Evolutionary conservation across 306 rosid species (phyloP).

Genomic region (Vigna unguiculata): DNA sequence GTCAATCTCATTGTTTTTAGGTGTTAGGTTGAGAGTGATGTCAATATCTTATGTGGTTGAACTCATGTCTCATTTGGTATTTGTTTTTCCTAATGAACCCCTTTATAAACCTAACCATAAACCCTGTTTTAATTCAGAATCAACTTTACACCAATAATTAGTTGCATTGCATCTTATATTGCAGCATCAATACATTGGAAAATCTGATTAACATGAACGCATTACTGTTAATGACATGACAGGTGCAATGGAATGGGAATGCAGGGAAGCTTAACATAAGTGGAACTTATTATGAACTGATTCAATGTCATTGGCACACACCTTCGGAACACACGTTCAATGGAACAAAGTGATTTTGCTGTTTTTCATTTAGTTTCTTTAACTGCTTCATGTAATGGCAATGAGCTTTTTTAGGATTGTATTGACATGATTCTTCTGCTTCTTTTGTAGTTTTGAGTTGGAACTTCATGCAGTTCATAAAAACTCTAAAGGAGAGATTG

Average conservation of each 20-base stretch:
- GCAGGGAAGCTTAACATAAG: constrained; percentile 66
- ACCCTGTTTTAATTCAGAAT: no score
- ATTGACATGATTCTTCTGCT: not conserved
- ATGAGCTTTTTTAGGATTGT: not conserved
- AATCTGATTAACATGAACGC: not conserved
- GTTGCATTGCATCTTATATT: not conserved
- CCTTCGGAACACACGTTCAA: constrained; percentile 83
- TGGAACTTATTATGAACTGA: constrained; percentile 60
- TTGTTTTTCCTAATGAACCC: no score
- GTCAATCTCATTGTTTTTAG: no score
- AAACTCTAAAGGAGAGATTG: constrained; percentile 48
- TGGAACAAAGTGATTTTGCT: constrained; percentile 58
- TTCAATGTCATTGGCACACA: constrained; percentile 86
- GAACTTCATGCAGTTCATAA: constrained; percentile 73
- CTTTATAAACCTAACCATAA: no score
- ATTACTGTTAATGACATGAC: constrained; percentile 15
- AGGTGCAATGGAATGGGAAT: constrained; percentile 73
- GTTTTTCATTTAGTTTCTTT: not conserved
- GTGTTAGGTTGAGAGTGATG: no score
- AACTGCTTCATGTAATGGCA: not conserved
- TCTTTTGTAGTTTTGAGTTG: constrained; percentile 56
- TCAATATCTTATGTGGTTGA: no score
- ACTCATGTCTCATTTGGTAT: no score
- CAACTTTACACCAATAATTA: not conserved
- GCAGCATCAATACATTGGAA: not conserved